phyloP scores from a whole-genome alignment of 768 basidiomycete genomes.

The Clitopilus hobsonii region DNA sequence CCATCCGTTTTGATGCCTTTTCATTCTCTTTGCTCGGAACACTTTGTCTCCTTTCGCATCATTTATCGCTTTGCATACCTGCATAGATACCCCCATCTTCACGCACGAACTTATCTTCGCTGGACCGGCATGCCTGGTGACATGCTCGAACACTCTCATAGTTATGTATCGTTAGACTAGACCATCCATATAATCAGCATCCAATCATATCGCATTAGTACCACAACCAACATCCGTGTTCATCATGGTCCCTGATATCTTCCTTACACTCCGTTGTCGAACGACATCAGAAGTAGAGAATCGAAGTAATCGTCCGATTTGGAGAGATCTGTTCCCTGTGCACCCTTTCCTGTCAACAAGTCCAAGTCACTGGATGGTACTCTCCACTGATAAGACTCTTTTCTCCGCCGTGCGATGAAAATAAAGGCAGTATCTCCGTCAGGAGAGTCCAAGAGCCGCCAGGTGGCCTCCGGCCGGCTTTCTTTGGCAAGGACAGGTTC shows the following conservation, averaged over 20 bases:
- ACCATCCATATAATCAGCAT: background rate
- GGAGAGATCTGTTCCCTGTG: slow-evolving; percentile 30
- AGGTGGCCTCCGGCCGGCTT: slow-evolving; percentile 13
- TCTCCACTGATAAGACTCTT: slow-evolving; percentile 53
- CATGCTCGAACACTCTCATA: background rate
- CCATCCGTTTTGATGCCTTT: too few species aligned
- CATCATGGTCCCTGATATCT: too few species aligned
- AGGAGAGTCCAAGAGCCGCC: slow-evolving; percentile 39
- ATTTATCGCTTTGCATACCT: slow-evolving; percentile 22
- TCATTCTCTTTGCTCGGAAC: too few species aligned
- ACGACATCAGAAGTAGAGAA: slow-evolving; percentile 47
- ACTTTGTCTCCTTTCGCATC: too few species aligned
- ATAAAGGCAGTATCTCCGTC: slow-evolving; percentile 49
- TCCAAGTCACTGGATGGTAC: slow-evolving; percentile 49
- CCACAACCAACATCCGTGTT: too few species aligned
- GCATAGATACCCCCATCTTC: slow-evolving; percentile 3
- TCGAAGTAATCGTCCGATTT: slow-evolving; percentile 74
- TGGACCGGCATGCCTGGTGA: background rate
- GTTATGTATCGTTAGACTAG: slow-evolving; percentile 1
- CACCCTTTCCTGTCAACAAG: slow-evolving; percentile 55
- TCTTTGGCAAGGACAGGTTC: slow-evolving; percentile 43
- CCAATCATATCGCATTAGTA: background rate
- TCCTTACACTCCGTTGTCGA: too few species aligned
- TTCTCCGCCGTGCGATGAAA: slow-evolving; percentile 55
- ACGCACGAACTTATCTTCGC: background rate